phyloP scores from a whole-genome alignment of 2,329 filamentous ascomycete species.

The Chlorencoelia australis region DNA sequence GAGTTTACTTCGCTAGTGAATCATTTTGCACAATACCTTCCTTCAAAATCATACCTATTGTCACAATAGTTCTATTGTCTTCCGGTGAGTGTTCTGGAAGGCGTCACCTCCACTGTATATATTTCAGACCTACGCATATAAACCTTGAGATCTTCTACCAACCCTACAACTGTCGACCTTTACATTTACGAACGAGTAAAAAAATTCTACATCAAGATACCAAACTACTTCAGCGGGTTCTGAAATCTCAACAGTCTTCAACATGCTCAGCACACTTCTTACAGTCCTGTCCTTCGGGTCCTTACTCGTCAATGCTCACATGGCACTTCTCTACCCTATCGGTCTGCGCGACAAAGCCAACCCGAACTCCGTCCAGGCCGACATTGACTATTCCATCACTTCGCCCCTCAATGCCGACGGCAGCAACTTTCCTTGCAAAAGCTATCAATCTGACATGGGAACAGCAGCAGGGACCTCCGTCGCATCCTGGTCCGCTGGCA shows the following conservation, averaged over 20 bases:
- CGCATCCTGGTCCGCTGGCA: slow-evolving; percentile 40
- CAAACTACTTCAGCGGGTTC: slow-evolving; percentile 4
- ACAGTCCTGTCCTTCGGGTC: slow-evolving; percentile 1
- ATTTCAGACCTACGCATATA: too few relatives aligned
- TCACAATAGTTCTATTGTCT: too few relatives aligned
- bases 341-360: slow-evolving; percentile 10
- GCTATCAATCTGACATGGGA: slow-evolving; percentile 17
- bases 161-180: too few relatives aligned
- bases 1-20: too few relatives aligned
- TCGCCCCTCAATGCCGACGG: slow-evolving; percentile 32
- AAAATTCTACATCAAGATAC: too few relatives aligned
- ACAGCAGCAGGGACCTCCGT: slow-evolving; percentile 44
- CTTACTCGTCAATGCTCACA: slow-evolving; percentile 3
- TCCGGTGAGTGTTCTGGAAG: too few relatives aligned
- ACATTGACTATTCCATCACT: slow-evolving; percentile 11
- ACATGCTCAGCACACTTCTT: slow-evolving; percentile 2
- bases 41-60: too few relatives aligned
- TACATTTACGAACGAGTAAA: too few relatives aligned
- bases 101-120: too few relatives aligned
- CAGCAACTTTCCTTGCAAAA: slow-evolving; percentile 15
- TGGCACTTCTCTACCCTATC: slow-evolving; percentile 8
- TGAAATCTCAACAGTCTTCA: slow-evolving; percentile 1
- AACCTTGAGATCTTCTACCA: too few relatives aligned
- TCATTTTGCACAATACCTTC: too few relatives aligned
- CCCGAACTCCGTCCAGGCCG: neutral